Evolutionary conservation across 441 rosid genomes (phyloP).

Genomic region (Erodium texanum): DNA sequence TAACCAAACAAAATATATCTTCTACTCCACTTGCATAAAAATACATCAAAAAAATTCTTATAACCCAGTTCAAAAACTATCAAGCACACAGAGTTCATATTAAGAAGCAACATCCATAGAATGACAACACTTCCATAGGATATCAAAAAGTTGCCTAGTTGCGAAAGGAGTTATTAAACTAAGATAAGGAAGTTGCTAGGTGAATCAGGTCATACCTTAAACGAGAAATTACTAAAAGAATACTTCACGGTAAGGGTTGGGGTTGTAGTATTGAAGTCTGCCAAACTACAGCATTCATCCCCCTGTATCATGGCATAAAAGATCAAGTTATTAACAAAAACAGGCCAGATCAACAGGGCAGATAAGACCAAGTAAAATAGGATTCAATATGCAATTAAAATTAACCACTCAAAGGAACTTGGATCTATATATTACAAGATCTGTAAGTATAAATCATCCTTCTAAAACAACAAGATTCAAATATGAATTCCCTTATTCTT

Average conservation of each 20-base stretch:
- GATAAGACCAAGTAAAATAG: not conserved
- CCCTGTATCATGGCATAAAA: constrained; percentile 40
- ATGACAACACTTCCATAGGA: not conserved
- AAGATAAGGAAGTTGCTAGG: not conserved
- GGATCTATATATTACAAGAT: not conserved
- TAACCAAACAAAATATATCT: not conserved
- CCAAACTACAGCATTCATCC: constrained; percentile 73
- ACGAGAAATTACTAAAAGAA: constrained; percentile 95
- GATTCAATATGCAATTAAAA: not conserved
- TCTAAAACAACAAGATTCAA: not conserved
- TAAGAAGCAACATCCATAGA: not conserved
- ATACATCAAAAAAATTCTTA: no score
- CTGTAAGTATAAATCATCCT: not conserved
- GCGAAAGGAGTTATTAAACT: not conserved
- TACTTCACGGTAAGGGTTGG: constrained; percentile 63
- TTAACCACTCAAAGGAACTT: not conserved
- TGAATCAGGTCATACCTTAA: constrained; percentile 48
- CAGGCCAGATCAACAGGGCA: no score
- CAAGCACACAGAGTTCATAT: no score
- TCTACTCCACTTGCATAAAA: no score
- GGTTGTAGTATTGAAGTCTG: constrained; percentile 46
- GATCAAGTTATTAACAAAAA: constrained; percentile 1
- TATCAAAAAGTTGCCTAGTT: no score
- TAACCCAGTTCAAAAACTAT: no score
- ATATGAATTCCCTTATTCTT: not conserved